Conservation (phyloP, 2,329 filamentous ascomycete species). For the Setomelanomma holmii region DNA sequence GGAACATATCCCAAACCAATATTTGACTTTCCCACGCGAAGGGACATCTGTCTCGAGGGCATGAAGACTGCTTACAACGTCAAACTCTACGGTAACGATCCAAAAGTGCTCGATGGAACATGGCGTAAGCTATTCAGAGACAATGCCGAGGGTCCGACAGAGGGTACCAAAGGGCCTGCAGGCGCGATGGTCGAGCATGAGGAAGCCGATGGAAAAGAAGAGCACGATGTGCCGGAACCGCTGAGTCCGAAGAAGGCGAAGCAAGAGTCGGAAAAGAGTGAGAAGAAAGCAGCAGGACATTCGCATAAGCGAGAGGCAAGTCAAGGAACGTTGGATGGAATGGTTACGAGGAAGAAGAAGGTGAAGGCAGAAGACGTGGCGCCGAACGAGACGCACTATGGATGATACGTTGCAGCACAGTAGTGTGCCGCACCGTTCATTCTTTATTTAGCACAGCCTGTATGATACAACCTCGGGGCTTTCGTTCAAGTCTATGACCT, state of each 20-base stretch:
- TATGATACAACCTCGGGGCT: no score
- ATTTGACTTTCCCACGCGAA: slow-evolving; percentile 73
- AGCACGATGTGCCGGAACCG: slow-evolving; percentile 9
- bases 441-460: no score
- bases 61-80: slow-evolving; percentile 76
- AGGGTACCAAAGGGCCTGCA: slow-evolving; percentile 48
- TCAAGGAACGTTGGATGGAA: slow-evolving; percentile 52
- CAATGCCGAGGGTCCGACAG: slow-evolving; percentile 54
- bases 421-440: not conserved
- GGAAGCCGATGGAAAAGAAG: slow-evolving; percentile 24
- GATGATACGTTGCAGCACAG: slow-evolving; percentile 1
- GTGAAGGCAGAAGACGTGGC: slow-evolving; percentile 33
- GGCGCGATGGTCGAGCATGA: slow-evolving; percentile 47
- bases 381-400: slow-evolving; percentile 21
- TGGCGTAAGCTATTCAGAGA: slow-evolving; percentile 61
- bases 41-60: slow-evolving; percentile 67
- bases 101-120: slow-evolving; percentile 66
- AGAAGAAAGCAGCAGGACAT: slow-evolving; percentile 60
- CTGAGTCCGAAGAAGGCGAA: slow-evolving; percentile 21
- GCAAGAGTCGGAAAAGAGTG: slow-evolving; percentile 61
- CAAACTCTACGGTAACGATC: slow-evolving; percentile 69
- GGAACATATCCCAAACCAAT: slow-evolving; percentile 73
- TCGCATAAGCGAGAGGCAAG: slow-evolving; percentile 65
- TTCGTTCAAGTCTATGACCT: no score
- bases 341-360: slow-evolving; percentile 43